Base-by-base conservation (phyloP, 2,329 filamentous ascomycete species). In the Cladosporium sp. region DNA sequence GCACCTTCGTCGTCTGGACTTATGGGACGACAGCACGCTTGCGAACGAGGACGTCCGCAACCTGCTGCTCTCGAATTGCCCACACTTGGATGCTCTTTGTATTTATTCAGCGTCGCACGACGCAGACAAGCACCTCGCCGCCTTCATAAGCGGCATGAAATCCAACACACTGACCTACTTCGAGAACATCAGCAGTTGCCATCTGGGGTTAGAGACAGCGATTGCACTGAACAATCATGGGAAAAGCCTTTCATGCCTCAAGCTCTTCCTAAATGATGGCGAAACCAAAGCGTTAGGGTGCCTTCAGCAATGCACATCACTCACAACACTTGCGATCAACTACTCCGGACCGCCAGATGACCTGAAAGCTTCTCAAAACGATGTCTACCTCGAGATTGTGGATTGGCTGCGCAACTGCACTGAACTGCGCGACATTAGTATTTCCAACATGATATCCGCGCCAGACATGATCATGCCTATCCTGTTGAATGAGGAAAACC, bases 1-100 rank as follows among this genome's bases (percentile, higher is more conserved):
- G 1, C 75, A 78, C 22, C 69, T 90, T 8, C 77, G 74, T 51
- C 76, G 74, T 1, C 71, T 89, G 33, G 77, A 80, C 13, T 69
- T 88, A 2, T 82, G 76, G 65, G 79, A 85, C 56, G 84, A 83
- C 3, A 76, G 75, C 37, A 75, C 79, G 9, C 72, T 89, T 1
- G 77, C 75, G 38, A 71, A 78, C 46, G 74, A 79, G 52, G 74
- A 77, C 2, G 77, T 76, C 0, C 68, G 78, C 32, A 68, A 70
- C 10, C 74, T 79, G 3, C 78, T 89, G 44, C 72, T 75, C 19
- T 64, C 75, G 19, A 72, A 78, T 58, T 89, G 85, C 58, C 80
- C 80, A 2, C 70, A 77, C 8, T 85, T 89, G 59, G 74, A 75
- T 41, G 76, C 79, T 37, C 67, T 89, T 18, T 79, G 74, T 22